Conservation (phyloP, 257 asterid species). For the Linaria vulgaris region DNA sequence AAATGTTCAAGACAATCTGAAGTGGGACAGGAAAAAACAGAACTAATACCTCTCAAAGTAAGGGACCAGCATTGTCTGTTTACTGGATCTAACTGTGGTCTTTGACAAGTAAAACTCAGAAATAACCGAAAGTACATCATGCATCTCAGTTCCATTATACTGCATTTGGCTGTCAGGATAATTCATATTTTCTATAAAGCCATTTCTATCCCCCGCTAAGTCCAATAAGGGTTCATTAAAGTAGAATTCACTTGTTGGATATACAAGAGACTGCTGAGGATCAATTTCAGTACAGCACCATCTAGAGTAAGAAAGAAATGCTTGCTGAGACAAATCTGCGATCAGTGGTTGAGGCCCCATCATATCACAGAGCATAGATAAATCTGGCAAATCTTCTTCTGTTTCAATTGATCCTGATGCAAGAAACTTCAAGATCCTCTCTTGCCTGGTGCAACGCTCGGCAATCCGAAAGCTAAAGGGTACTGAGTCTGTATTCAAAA, state of each 20-base stretch:
- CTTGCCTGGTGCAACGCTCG: constrained; percentile 54
- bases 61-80: constrained; percentile 80
- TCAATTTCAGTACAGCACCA: constrained; percentile 26
- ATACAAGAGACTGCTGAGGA: constrained; percentile 45
- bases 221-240: constrained; percentile 42
- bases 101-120: constrained; percentile 43
- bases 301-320: constrained; percentile 30
- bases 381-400: constrained; percentile 41
- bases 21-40: constrained; percentile 1
- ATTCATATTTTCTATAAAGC: constrained; percentile 27
- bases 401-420: constrained; percentile 52
- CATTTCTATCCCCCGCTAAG: constrained; percentile 33
- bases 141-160: constrained; percentile 38
- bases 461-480: constrained; percentile 59
- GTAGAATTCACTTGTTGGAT: constrained; percentile 51
- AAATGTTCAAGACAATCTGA: not conserved
- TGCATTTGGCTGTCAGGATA: constrained; percentile 32
- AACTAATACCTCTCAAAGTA: constrained; percentile 72
- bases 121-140: constrained; percentile 48
- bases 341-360: constrained; percentile 43
- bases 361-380: constrained; percentile 43
- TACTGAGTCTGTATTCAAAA: constrained; percentile 43
- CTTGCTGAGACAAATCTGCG: constrained; percentile 37
- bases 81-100: constrained; percentile 44
- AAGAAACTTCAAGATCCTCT: constrained; percentile 58